phyloP scores from a whole-genome alignment of 2,329 filamentous ascomycete species.

The Lasiodiplodia sp. region DNA sequence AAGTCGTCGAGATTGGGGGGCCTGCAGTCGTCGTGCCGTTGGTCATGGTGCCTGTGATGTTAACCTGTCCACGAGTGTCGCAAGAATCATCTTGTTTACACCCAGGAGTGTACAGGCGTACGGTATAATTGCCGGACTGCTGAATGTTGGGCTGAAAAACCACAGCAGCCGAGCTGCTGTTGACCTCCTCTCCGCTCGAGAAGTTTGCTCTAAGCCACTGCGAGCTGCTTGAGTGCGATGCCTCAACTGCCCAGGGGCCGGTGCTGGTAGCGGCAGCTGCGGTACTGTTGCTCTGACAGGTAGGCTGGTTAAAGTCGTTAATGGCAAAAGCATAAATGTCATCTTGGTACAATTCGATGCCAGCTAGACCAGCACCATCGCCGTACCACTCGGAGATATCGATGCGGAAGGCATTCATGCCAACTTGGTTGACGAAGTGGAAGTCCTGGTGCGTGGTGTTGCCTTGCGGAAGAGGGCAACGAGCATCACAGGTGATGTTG shows the following conservation, averaged over 20 bases:
- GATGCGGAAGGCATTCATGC: slow-evolving; percentile 86
- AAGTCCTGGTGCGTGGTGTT: slow-evolving; percentile 85
- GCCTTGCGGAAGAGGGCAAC: slow-evolving; percentile 79
- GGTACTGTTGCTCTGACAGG: slow-evolving; percentile 71
- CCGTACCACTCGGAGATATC: slow-evolving; percentile 91
- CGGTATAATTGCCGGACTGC: slow-evolving; percentile 88
- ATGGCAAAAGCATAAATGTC: slow-evolving; percentile 87
- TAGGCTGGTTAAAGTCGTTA: slow-evolving; percentile 85
- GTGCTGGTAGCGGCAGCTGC: slow-evolving; percentile 71
- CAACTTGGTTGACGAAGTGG: slow-evolving; percentile 87
- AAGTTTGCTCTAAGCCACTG: slow-evolving; percentile 78
- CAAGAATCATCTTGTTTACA: slow-evolving; percentile 84
- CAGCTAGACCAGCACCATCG: slow-evolving; percentile 80
- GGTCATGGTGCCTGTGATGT: slow-evolving; percentile 77
- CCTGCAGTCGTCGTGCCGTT: slow-evolving; percentile 42
- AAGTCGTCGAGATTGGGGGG: slow-evolving; percentile 62
- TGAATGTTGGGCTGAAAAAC: slow-evolving; percentile 84
- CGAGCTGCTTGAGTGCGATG: slow-evolving; percentile 73
- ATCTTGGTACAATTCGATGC: slow-evolving; percentile 86
- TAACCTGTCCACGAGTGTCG: slow-evolving; percentile 76
- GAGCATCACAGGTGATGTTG: slow-evolving; percentile 76
- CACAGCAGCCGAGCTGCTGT: slow-evolving; percentile 64
- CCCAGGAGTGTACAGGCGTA: slow-evolving; percentile 91
- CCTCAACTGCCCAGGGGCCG: slow-evolving; percentile 76
- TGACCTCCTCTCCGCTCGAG: slow-evolving; percentile 39